Base-by-base conservation (phyloP, 495 filamentous ascomycete genomes). In the Lasiosphaeriaceae sp. region DNA sequence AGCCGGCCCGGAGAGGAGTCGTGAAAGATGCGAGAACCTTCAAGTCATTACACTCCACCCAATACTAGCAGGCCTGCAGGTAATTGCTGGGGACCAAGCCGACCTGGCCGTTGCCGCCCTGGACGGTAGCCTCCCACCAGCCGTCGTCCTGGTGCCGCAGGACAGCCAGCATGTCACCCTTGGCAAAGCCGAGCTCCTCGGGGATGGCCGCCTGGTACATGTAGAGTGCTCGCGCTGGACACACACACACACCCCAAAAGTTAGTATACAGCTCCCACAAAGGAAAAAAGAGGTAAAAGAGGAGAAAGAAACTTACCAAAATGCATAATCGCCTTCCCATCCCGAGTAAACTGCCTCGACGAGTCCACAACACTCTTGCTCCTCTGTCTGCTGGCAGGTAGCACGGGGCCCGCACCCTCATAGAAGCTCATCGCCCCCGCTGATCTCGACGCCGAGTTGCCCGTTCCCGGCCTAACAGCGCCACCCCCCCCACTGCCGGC, bases 61-160 rank as follows among this genome's bases (percentile, higher is more conserved):
- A 16, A n/a, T 6, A 48, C 71, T 70, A 90, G 69, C 82, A 86
- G 43, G 79, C 76, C 74, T 96, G 90, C 67, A 99, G 74, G 66
- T 99, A 99, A 72, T 99, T 99, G 73, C 92, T 96, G 21, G 95
- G 95, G 51, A 97, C 95, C 66, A 99, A 77, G 22, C 95, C 95
- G 11, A 88, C 76, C 62, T 85, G 80, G 23, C 85, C 86, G 62
- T 83, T 84, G 19, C 75, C 75, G 0, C 89, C 89, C 50, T 90
- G 89, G 52, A 96, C 83, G 73, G 97, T 92, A 14, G 95, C 94
- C 77, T 97, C 94, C 95, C 95, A 99, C 95, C 95, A 99, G 11
- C 95, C 95, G 66, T 99, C 95, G 72, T 99, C 95, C 69, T 99
- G 95, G 56, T 92, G 83, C 59, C 90, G 80, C 34, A 96, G 74